Percentiles rank a stretch among this genome's conserved stretches.
phyloP scores from a whole-genome alignment of 2,329 filamentous ascomycete genomes.

The Cercospora sojina region DNA sequence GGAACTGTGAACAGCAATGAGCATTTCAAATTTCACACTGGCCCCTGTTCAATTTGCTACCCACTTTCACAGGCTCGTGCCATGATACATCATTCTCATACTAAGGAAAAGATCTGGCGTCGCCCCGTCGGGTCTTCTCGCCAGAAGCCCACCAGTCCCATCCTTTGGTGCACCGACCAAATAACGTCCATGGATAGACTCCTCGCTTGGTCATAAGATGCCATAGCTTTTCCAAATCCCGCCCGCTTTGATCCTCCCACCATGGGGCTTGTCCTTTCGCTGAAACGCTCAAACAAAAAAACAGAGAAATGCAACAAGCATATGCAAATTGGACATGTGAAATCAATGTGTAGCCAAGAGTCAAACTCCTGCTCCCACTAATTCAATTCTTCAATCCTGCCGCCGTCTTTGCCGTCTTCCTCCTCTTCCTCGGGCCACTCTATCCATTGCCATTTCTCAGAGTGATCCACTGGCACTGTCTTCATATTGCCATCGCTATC shows the following conservation, averaged over 20 bases:
- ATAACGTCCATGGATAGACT: conserved; percentile 6
- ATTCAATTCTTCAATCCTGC: conserved; percentile 12
- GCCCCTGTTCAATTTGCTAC: background rate
- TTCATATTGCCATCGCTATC: conserved; percentile 34
- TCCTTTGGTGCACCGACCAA: background rate
- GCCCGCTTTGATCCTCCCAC: background rate
- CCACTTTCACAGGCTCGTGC: background rate
- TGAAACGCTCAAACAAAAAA: conserved; percentile 24
- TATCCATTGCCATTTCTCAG: conserved; percentile 37
- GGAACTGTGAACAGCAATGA: background rate
- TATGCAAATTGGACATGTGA: conserved; percentile 24
- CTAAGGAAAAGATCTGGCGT: conserved; percentile 14
- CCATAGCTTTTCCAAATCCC: conserved; percentile 15
- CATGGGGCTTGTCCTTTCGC: conserved; percentile 16
- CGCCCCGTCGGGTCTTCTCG: conserved; percentile 13
- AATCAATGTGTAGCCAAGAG: conserved; percentile 21
- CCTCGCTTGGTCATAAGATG: conserved; percentile 21
- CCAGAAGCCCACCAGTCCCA: background rate
- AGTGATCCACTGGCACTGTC: conserved; percentile 30
- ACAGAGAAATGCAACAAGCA: conserved; percentile 10
- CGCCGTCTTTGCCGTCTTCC: conserved; percentile 9
- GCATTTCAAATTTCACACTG: background rate
- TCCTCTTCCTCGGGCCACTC: conserved; percentile 31
- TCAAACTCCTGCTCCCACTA: conserved; percentile 6
- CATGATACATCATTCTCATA: conserved; percentile 5